Base-by-base conservation (phyloP, 306 rosid species). In the Lathyrus aphaca region DNA sequence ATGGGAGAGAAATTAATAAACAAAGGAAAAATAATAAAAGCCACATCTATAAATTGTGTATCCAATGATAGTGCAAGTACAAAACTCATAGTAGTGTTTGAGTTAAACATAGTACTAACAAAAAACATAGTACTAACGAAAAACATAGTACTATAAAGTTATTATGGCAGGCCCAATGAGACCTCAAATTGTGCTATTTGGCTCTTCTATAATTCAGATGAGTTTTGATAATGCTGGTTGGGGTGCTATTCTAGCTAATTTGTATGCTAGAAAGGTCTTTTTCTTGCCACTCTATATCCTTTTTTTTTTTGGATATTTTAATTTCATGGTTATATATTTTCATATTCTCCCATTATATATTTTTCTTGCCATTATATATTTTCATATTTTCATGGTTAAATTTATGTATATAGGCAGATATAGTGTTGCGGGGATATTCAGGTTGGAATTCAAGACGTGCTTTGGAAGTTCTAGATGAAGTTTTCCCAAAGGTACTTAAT, bases 391-490 rank as follows among this genome's bases (percentile, higher is more conserved):
- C 10, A 45, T 45, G n/a, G n/a, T n/a, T n/a, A n/a, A 64, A 43
- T 13, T 12, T 16, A 19, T 64, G n/a, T 9, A 4, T 63, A 93
- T 64, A 93, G 98, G 97, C 94, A 0, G 94, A 93, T 56, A 74
- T 90, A 48, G 11, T 88, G 17, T 9, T 88, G 60, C 75, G 97
- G 56, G 98, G 98, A 30, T 93, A 93, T 16, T 57, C 72, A 3
- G 96, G 90, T 27, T 93, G 98, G 98, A 93, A 88, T 74, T 86
- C 98, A 59, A 86, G 94, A 68, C 85, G 83, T 13, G 98, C 89
- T 77, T 61, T 90, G 44, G 80, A 69, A 72, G 89, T 93, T 79
- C 19, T 90, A 3, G 87, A 88, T 66, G 78, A 88, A 71, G 57
- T 90, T 74, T 90, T 93, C 15, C 97, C 97, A 0, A 85, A 86